Base-by-base conservation (phyloP, 1,284 basidiomycete genomes). In the Acaromyces ingoldii region DNA sequence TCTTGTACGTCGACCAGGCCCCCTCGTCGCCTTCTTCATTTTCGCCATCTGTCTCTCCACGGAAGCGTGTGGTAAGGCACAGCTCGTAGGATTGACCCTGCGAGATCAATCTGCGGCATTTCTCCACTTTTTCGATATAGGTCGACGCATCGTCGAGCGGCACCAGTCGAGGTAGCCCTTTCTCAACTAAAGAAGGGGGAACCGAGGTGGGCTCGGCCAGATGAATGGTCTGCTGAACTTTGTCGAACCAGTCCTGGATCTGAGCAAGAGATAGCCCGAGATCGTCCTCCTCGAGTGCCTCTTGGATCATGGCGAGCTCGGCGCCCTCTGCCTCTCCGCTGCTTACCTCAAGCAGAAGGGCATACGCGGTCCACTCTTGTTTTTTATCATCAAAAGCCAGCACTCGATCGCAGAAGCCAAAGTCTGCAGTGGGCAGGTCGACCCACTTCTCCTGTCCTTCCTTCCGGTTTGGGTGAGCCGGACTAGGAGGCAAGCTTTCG, bases 61-160 rank as follows among this genome's bases (percentile, higher is more conserved):
- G 56, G 65, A 82, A 82, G 9, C 82, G 83, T 1, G 88, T 92
- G 0, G 92, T 97, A 36, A 96, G 80, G 67, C 93, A 97, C 19
- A 97, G 81, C 72, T 97, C 92, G 76, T 97, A 97, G n/a, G 89
- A 91, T 73, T 97, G 88, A 4, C 92, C 92, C 33, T 85, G 80
- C 51, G 81, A 85, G 21, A 97, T 84, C 49, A 83, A 81, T 49
- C 87, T 84, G 67, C 91, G 84, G 9, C 88, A 88, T 31, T 79
- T 72, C 28, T 83, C 79, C 65, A 96, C 91, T 36, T 83, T 83
- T 15, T 81, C 76, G 49, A 86, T 83, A 77, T 97, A 96, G 49
- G 70, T 66, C 10, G 6, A 6, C 15, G 49, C 15, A 30, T 30
- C 28, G 30, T 53, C 46, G 19, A 39, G 22, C 6, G 51, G 33